phyloP scores from a whole-genome alignment of 2,329 filamentous ascomycete genomes.

The Alternaria rosae region DNA sequence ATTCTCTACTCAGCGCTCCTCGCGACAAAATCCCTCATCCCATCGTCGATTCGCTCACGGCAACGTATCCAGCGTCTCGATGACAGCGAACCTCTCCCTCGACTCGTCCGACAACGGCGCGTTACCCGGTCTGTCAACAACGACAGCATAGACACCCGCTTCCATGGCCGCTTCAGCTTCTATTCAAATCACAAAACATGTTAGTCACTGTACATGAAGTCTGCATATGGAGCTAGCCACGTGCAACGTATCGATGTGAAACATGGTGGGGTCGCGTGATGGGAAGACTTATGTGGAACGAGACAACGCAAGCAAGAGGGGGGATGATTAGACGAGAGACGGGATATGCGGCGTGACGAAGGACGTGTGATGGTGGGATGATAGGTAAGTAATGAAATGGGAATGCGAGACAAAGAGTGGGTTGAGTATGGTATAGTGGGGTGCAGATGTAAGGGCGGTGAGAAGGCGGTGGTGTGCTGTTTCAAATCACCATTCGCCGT shows the following conservation, averaged over 20 bases:
- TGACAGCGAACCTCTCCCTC: slow-evolving; percentile 31
- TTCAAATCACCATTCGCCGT: slow-evolving; percentile 8
- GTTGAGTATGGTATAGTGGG: slow-evolving; percentile 9
- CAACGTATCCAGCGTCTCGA: slow-evolving; percentile 50
- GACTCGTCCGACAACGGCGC: slow-evolving; percentile 57
- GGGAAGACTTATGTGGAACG: neutral
- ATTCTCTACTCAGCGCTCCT: neutral
- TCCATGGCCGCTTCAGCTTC: slow-evolving; percentile 55
- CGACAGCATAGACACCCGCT: slow-evolving; percentile 53
- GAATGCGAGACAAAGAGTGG: slow-evolving; percentile 3
- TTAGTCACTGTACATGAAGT: slow-evolving; percentile 23
- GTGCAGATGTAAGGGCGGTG: slow-evolving; percentile 11
- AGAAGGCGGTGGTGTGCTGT: slow-evolving; percentile 13
- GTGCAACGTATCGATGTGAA: neutral
- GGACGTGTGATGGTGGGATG: slow-evolving; percentile 2
- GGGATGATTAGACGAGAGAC: neutral
- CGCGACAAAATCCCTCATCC: neutral
- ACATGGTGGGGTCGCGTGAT: slow-evolving; percentile 13
- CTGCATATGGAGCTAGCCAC: neutral
- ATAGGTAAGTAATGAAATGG: neutral
- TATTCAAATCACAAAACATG: slow-evolving; percentile 19
- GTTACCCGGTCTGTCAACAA: slow-evolving; percentile 72
- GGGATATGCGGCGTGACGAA: slow-evolving; percentile 9
- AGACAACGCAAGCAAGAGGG: neutral
- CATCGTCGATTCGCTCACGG: slow-evolving; percentile 12